phyloP scores from a whole-genome alignment of 148 eudicot genomes.

The Rhododendron molle region DNA sequence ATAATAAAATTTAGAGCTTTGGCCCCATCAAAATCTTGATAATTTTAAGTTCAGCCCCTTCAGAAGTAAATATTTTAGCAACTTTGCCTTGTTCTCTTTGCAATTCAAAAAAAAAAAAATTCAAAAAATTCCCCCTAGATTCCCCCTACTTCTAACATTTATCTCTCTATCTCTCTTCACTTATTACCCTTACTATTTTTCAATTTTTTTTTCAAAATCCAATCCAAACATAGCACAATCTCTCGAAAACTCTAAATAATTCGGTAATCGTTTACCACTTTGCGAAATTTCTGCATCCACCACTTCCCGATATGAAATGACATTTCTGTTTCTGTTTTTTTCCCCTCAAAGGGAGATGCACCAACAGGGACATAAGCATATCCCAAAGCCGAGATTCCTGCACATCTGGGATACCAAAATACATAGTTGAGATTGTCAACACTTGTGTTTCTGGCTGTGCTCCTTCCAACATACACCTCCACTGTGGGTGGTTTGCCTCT shows the following conservation, averaged over 20 bases:
- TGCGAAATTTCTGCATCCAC: not conserved
- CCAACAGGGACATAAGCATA: constrained; percentile 17
- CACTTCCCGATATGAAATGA: not conserved
- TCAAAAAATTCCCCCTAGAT: too few species aligned
- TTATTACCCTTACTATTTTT: too few species aligned
- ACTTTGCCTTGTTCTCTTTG: too few species aligned
- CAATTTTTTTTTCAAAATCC: too few species aligned
- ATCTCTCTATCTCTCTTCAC: too few species aligned
- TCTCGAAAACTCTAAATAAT: not conserved
- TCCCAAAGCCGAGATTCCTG: constrained; percentile 13
- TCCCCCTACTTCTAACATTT: too few species aligned
- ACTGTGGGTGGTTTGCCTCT: constrained; percentile 50
- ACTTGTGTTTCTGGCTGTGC: constrained; percentile 34
- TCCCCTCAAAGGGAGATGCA: constrained; percentile 7
- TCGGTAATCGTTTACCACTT: not conserved
- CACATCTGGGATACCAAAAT: constrained; percentile 12
- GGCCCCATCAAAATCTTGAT: not conserved
- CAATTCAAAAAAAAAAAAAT: too few species aligned
- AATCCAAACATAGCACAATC: too few species aligned
- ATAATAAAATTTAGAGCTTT: not conserved
- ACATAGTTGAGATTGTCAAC: constrained; percentile 33
- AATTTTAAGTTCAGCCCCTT: too few species aligned
- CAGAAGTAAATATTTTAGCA: too few species aligned
- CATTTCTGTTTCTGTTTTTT: not conserved
- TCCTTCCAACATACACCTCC: constrained; percentile 37